These are phyloP conservation scores for Silene uniflora DNA, from an alignment of 148 eudicot species.

Conservation along the genomic window DNA sequence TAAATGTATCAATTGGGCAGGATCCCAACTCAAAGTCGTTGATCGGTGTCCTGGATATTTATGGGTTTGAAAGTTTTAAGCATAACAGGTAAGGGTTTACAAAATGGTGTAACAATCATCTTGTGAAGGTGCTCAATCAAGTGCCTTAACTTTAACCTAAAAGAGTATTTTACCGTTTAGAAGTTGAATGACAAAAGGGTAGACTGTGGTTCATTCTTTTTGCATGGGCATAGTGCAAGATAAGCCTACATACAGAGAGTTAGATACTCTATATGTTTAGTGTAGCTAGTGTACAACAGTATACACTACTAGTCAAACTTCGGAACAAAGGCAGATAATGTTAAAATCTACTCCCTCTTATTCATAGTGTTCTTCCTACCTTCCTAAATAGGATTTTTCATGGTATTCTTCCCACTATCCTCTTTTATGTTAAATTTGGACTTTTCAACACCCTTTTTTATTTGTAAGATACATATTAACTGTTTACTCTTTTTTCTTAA, in stretches of 20 bases:
- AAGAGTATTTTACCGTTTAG: neutral
- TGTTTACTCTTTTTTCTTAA: too few species aligned
- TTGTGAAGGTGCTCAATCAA: neutral
- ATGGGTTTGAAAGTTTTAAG: conserved; percentile 99
- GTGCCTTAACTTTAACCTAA: neutral
- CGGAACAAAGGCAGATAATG: neutral
- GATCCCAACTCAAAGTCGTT: conserved; percentile 74
- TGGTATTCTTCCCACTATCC: too few species aligned
- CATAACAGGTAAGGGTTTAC: conserved; percentile 61
- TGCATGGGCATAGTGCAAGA: neutral
- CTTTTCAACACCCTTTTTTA: too few species aligned
- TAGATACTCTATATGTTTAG: neutral
- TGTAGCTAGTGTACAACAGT: neutral
- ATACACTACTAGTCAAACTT: neutral
- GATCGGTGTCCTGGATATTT: conserved; percentile 95
- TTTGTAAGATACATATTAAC: too few species aligned
- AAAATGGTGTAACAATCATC: neutral
- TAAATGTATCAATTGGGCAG: conserved; percentile 92
- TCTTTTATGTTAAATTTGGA: too few species aligned
- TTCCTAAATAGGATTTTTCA: too few species aligned
- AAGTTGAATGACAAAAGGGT: neutral
- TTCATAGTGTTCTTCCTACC: too few species aligned
- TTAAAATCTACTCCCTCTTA: neutral
- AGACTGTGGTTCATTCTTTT: neutral
- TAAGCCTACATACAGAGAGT: neutral